A percentile compares a stretch with the other conserved stretches of the same genome.
Conservation (phyloP, 805 yeast species). For the Teunomyces barrocoloradensis region DNA sequence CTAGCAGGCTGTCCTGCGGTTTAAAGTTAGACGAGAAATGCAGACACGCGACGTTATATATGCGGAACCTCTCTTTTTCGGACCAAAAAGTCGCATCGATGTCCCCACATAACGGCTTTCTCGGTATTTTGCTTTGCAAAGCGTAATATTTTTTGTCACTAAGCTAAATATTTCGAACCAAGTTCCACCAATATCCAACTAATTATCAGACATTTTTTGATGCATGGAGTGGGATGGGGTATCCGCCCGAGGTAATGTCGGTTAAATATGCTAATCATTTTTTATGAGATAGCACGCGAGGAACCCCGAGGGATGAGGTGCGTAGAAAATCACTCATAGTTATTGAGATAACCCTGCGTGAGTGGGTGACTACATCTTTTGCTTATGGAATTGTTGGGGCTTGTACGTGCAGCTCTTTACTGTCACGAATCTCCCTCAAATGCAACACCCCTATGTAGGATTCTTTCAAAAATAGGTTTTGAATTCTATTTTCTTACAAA, state of each 20-base stretch:
- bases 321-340: too few species aligned
- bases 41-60: conserved; percentile 2
- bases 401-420: background rate
- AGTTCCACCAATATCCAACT: background rate
- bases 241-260: background rate
- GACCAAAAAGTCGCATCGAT: background rate
- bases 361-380: background rate
- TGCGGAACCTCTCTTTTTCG: conserved; percentile 3
- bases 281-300: background rate
- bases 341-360: too few species aligned
- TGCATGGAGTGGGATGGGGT: background rate
- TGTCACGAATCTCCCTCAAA: background rate
- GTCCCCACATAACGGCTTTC: background rate
- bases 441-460: background rate
- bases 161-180: background rate
- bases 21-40: conserved; percentile 4
- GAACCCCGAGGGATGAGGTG: background rate
- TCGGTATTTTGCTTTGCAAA: background rate
- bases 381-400: background rate
- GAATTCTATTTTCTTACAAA: background rate
- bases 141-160: background rate
- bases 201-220: background rate
- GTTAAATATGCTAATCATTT: background rate
- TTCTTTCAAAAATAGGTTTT: background rate
- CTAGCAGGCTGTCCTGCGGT: background rate